These are phyloP conservation scores for Kwoniella sp. DNA, from an alignment of 768 basidiomycete species.

Conservation along the genomic window DNA sequence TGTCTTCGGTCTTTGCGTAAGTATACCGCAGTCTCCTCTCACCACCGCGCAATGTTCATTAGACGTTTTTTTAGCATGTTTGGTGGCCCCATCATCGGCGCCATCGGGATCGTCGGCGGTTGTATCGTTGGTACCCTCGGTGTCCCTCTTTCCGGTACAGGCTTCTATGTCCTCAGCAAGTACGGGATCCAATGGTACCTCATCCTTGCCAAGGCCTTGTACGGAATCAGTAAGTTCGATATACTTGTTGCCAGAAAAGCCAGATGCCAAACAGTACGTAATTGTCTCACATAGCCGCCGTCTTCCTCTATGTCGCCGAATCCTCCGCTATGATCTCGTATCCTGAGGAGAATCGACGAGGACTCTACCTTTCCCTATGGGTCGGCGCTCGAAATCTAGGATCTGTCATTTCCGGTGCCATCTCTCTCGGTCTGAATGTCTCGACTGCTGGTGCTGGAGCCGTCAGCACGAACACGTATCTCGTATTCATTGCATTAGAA, in stretches of 20 bases:
- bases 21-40: background rate
- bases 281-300: background rate
- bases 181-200: constrained; percentile 11
- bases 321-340: constrained; percentile 12
- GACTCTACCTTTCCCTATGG: constrained; percentile 16
- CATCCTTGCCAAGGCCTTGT: constrained; percentile 9
- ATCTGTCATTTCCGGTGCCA: constrained; percentile 13
- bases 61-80: constrained; percentile 16
- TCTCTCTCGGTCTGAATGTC: constrained; percentile 8
- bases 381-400: constrained; percentile 13
- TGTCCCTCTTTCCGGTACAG: constrained; percentile 24
- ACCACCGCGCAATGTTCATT: too few relatives aligned
- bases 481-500: constrained; percentile 8
- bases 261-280: background rate
- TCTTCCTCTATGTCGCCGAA: constrained; percentile 16
- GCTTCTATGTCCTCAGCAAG: constrained; percentile 25
- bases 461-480: constrained; percentile 7
- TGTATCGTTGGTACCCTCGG: constrained; percentile 26
- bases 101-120: constrained; percentile 36
- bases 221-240: constrained; percentile 8
- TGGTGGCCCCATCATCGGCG: constrained; percentile 41
- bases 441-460: background rate
- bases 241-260: background rate
- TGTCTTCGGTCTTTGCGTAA: constrained; percentile 22
- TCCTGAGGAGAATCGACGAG: constrained; percentile 10